Evolutionary conservation across 495 filamentous ascomycete species (phyloP).

Genomic region (Articulospora tetracladia): DNA sequence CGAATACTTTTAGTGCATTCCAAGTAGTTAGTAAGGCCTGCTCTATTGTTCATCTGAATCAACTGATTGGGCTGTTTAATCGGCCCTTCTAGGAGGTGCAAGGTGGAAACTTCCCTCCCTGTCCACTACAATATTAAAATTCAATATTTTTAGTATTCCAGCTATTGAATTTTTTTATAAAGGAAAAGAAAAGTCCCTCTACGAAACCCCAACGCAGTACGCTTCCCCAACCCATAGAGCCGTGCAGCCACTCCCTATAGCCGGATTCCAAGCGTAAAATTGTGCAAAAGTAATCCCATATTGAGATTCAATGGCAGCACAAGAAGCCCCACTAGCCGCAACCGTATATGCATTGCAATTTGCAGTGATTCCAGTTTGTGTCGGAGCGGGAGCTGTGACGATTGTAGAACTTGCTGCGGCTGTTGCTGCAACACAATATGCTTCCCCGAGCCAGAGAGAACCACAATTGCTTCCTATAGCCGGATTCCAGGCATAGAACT

Average conservation of each 20-base stretch:
- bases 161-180: too few relatives aligned
- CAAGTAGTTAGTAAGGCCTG: too few relatives aligned
- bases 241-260: neutral
- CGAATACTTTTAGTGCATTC: too few relatives aligned
- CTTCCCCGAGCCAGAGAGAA: neutral
- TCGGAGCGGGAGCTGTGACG: neutral
- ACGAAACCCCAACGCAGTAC: neutral
- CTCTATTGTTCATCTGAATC: too few relatives aligned
- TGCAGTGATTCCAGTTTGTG: neutral
- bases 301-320: neutral
- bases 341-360: neutral
- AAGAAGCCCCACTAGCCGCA: neutral
- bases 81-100: too few relatives aligned
- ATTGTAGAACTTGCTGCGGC: neutral
- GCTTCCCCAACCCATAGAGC: neutral
- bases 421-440: neutral
- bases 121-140: too few relatives aligned
- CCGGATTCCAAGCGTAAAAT: constrained; percentile 6
- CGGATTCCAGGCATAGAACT: constrained; percentile 17
- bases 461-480: neutral
- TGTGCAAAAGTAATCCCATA: constrained; percentile 7
- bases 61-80: too few relatives aligned
- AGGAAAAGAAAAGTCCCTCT: too few relatives aligned
- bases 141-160: too few relatives aligned
- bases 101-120: too few relatives aligned